A percentile compares a stretch with the other conserved stretches of the same genome.
Evolutionary conservation across 2,329 filamentous ascomycete genomes (phyloP).

Genomic region (Penicillium sp.): DNA sequence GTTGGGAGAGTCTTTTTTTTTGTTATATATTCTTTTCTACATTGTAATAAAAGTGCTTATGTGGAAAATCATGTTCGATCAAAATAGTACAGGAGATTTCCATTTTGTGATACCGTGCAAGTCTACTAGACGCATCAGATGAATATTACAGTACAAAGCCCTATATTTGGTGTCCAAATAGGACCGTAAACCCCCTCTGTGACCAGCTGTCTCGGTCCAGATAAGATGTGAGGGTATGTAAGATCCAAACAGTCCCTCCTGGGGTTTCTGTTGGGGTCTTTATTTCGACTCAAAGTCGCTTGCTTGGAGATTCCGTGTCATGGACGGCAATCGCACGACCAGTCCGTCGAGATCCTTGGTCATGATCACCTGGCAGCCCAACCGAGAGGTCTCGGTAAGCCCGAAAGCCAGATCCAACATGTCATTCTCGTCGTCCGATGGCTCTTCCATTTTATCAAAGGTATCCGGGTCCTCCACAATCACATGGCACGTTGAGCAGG

Average conservation of each 20-base stretch:
- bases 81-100: conserved; percentile 28
- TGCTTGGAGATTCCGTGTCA: conserved; percentile 94
- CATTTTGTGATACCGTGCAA: conserved; percentile 21
- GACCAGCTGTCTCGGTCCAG: neutral
- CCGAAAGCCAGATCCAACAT: conserved; percentile 91
- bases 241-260: conserved; percentile 1
- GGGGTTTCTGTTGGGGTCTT: conserved; percentile 13
- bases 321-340: conserved; percentile 78
- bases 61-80: conserved; percentile 12
- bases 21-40: no score
- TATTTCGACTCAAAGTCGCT: conserved; percentile 71
- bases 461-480: conserved; percentile 71
- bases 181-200: conserved; percentile 6
- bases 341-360: conserved; percentile 83
- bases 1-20: conserved; percentile 23
- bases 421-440: conserved; percentile 79
- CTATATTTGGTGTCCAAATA: neutral
- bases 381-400: conserved; percentile 75
- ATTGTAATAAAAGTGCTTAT: no score
- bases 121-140: conserved; percentile 21
- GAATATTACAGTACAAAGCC: conserved; percentile 29
- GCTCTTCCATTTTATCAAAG: conserved; percentile 76
- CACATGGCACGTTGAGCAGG: conserved; percentile 89
- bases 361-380: conserved; percentile 93
- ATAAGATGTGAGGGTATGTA: neutral